Evolutionary conservation across 148 eudicot species (phyloP).

Genomic region (Rhododendron williamsianum): DNA sequence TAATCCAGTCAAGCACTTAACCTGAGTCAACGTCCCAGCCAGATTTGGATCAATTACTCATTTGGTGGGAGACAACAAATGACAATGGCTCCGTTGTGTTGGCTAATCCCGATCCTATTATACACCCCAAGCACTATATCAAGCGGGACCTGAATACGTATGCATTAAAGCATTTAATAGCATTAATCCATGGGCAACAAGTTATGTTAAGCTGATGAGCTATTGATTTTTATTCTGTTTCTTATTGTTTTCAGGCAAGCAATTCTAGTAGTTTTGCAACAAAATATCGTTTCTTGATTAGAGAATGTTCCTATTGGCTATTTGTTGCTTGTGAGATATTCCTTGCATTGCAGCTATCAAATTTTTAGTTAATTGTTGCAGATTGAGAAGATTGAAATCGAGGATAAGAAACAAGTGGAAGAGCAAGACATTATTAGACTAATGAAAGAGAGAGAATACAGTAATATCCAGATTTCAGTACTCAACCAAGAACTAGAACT

Average conservation of each 20-base stretch:
- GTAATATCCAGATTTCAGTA: constrained; percentile 42
- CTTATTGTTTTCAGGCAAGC: not conserved
- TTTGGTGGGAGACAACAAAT: not conserved
- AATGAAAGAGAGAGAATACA: constrained; percentile 50
- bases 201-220: not conserved
- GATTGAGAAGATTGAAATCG: constrained; percentile 64
- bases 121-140: not conserved
- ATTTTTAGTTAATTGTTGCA: constrained; percentile 25
- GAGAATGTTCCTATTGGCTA: not conserved
- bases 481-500: constrained; percentile 54
- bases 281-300: not conserved
- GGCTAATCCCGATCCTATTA: not conserved
- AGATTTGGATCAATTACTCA: not conserved
- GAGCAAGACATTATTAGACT: constrained; percentile 52
- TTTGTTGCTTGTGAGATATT: constrained; percentile 4
- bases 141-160: not conserved
- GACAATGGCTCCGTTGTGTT: not conserved
- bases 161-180: not conserved
- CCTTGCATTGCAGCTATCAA: not conserved
- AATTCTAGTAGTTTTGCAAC: not conserved
- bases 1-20: not conserved
- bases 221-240: not conserved
- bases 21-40: not conserved
- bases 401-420: constrained; percentile 55
- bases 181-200: not conserved